These are phyloP conservation scores for Eudorina sp. DNA, from an alignment of 139 green algal genomes.

Conservation along the genomic window DNA sequence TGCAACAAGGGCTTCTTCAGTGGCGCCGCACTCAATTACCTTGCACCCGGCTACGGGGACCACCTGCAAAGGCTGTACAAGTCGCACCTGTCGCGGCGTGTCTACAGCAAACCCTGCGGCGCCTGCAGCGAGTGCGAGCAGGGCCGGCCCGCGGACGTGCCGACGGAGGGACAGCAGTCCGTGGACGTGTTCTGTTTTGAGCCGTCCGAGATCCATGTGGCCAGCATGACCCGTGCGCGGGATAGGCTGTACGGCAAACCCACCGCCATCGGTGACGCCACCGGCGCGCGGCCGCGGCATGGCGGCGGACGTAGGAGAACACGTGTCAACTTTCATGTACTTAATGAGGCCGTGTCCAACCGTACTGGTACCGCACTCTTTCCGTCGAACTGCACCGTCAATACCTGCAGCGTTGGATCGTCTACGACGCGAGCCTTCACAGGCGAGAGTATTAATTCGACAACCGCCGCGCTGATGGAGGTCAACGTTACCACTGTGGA, in stretches of 20 bases:
- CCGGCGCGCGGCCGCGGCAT: too few relatives aligned
- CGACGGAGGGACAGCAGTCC: not conserved
- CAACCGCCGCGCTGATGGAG: not conserved
- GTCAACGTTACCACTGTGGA: not conserved
- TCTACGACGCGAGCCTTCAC: too few relatives aligned
- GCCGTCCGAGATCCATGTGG: not conserved
- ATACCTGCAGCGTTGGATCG: not conserved
- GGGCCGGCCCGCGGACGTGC: not conserved
- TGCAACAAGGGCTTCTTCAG: too few relatives aligned
- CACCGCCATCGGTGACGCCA: too few relatives aligned
- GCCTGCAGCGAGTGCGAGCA: not conserved
- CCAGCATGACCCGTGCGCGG: not conserved
- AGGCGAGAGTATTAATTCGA: too few relatives aligned
- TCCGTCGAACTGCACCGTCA: not conserved
- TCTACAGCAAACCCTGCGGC: not conserved
- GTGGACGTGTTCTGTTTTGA: slow-evolving; percentile 8
- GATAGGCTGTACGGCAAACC: not conserved
- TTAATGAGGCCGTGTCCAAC: not conserved
- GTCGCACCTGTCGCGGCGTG: not conserved
- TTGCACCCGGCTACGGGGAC: not conserved
- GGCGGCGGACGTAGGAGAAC: too few relatives aligned
- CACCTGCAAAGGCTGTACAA: not conserved
- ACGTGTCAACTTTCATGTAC: not conserved
- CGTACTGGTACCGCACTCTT: not conserved
- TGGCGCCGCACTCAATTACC: not conserved